A percentile compares a stretch with the other conserved stretches of the same genome.
phyloP scores from a whole-genome alignment of 208 protist species.

The Phytomonas sp. region DNA sequence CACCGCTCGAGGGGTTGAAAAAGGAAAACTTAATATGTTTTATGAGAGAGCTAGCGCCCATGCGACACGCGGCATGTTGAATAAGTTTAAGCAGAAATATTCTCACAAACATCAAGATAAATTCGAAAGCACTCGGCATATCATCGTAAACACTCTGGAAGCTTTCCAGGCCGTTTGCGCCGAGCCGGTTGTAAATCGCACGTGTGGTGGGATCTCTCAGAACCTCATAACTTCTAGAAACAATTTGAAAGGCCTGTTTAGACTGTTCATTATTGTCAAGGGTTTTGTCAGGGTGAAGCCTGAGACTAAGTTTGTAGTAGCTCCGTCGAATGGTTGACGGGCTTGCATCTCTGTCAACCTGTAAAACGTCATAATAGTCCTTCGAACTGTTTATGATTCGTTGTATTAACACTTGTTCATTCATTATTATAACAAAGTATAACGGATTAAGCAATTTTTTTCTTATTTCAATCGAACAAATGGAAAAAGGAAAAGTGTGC shows the following conservation, averaged over 20 bases:
- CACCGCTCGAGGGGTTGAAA: no score
- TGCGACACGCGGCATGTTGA: background rate
- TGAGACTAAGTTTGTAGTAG: slow-evolving; percentile 33
- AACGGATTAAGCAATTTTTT: background rate
- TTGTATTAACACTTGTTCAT: slow-evolving; percentile 6
- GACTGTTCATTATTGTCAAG: slow-evolving; percentile 23
- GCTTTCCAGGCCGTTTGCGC: background rate
- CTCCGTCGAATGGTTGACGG: slow-evolving; percentile 22
- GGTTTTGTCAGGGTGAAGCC: slow-evolving; percentile 63
- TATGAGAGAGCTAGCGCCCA: background rate
- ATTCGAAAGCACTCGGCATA: background rate
- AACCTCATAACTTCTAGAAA: slow-evolving; percentile 90
- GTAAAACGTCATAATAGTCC: slow-evolving; percentile 30
- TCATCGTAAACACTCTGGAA: background rate
- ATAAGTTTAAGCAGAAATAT: background rate
- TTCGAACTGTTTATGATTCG: slow-evolving; percentile 23
- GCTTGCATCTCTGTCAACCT: slow-evolving; percentile 16
- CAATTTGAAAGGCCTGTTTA: slow-evolving; percentile 32
- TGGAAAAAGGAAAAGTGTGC: background rate
- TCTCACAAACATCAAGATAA: background rate
- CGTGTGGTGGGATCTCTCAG: slow-evolving; percentile 81
- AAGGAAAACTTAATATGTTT: background rate
- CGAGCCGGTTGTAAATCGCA: slow-evolving; percentile 79
- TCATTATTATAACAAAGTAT: slow-evolving; percentile 2
- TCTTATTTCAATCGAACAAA: slow-evolving; percentile 3